Evolutionary conservation across 179 eudicot species (phyloP).

Genomic region (Heliamphora pulchella): DNA sequence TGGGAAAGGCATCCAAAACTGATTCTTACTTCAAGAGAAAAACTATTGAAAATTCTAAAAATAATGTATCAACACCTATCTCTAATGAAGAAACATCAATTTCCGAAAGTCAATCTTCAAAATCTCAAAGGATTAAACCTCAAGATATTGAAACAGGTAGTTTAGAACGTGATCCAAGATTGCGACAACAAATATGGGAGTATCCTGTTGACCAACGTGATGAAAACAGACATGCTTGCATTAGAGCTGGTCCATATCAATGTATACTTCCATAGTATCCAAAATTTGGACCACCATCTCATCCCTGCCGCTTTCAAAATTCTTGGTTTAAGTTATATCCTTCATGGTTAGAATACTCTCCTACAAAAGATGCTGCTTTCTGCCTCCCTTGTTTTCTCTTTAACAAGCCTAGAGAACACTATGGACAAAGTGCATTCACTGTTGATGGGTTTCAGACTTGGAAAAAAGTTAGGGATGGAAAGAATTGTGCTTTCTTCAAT

Average conservation of each 20-base stretch:
- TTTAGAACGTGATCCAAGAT: background rate
- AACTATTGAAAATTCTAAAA: background rate
- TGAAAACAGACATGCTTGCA: background rate
- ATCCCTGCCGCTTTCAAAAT: background rate
- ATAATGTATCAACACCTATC: background rate
- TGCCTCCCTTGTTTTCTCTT: background rate
- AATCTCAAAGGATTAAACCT: background rate
- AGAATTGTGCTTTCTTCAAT: background rate
- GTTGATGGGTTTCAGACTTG: background rate
- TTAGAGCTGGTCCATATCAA: background rate
- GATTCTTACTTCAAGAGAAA: background rate
- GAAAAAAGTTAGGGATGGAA: background rate
- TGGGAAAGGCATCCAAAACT: background rate
- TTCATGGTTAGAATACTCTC: background rate
- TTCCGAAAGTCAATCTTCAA: background rate
- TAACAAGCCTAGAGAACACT: background rate
- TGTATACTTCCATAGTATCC: background rate
- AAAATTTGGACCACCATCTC: background rate
- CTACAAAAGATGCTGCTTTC: background rate
- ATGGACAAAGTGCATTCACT: background rate
- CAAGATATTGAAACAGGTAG: background rate
- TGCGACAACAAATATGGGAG: background rate
- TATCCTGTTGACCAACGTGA: background rate
- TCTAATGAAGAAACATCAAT: background rate
- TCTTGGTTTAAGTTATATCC: background rate